Conservation (phyloP, 805 yeast species). For the Candida krabiensis region DNA sequence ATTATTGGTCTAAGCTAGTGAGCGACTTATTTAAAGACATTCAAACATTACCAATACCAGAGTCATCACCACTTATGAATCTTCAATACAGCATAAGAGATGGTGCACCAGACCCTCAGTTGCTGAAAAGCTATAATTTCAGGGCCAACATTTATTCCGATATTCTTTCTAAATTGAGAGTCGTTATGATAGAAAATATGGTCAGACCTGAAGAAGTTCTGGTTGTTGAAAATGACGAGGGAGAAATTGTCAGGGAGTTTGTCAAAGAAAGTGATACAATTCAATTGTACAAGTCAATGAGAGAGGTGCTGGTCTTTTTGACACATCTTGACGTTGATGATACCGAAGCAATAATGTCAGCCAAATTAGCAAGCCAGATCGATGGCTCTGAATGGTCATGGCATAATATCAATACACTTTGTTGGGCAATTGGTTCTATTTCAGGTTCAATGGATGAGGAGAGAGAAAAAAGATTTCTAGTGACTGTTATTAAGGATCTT, state of each 20-base stretch:
- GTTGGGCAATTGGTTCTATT: conserved; percentile 99
- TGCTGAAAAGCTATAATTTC: conserved; percentile 74
- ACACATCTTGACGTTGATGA: conserved; percentile 95
- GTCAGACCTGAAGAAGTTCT: conserved; percentile 98
- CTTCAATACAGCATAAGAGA: conserved; percentile 50
- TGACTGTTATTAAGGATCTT: conserved; percentile 88
- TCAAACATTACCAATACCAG: conserved; percentile 71
- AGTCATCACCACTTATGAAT: conserved; percentile 76
- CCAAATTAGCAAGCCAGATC: conserved; percentile 85
- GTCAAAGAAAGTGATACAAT: conserved; percentile 97
- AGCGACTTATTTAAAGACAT: conserved; percentile 80
- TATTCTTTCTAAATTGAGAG: conserved; percentile 77
- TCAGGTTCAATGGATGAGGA: conserved; percentile 99
- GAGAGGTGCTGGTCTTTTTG: conserved; percentile 91
- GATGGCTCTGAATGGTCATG: conserved; percentile 99
- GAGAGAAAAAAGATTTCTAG: conserved; percentile 92
- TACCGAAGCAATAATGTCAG: conserved; percentile 91
- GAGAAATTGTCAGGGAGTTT: conserved; percentile 96
- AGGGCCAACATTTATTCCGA: conserved; percentile 84
- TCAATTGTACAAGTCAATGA: conserved; percentile 90
- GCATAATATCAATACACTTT: conserved; percentile 94
- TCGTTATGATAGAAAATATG: conserved; percentile 96
- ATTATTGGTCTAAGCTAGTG: conserved; percentile 92
- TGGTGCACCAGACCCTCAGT: conserved; percentile 85
- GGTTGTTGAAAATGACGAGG: conserved; percentile 97